Conservation (phyloP, 305 asterid genomes). For the Fraxinus xanthoxyloides region DNA sequence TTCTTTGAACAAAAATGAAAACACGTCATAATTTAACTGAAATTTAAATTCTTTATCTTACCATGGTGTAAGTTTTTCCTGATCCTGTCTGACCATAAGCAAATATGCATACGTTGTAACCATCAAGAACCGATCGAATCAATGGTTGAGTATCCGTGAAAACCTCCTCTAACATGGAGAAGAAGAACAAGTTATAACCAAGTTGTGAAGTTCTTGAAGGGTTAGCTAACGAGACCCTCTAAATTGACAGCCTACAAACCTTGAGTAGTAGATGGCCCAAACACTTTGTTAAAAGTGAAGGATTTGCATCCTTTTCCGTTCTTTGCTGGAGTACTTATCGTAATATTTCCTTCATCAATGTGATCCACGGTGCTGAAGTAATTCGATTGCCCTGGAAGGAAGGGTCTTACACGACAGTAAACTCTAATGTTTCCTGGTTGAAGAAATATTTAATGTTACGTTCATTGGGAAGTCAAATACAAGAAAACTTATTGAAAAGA, state of each 20-base stretch:
- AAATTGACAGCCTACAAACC: constrained; percentile 42
- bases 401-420: constrained; percentile 95
- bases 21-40: neutral
- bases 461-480: constrained; percentile 4
- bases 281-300: constrained; percentile 88
- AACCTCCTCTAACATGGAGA: constrained; percentile 64
- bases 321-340: constrained; percentile 59
- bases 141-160: constrained; percentile 86
- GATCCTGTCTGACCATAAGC: constrained; percentile 99
- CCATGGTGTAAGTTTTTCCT: constrained; percentile 96
- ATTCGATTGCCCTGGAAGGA: constrained; percentile 59
- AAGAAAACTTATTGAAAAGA: constrained; percentile 11
- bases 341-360: constrained; percentile 83
- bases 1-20: constrained; percentile 16
- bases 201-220: constrained; percentile 3
- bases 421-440: constrained; percentile 90
- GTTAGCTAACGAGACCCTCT: neutral
- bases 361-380: constrained; percentile 62
- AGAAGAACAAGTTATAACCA: constrained; percentile 21
- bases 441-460: constrained; percentile 16
- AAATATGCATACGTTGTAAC: constrained; percentile 91
- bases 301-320: constrained; percentile 73
- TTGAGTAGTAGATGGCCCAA: constrained; percentile 88
- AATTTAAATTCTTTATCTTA: constrained; percentile 30
- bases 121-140: constrained; percentile 96